A percentile compares a stretch with the other conserved stretches of the same genome.
phyloP scores from a whole-genome alignment of 2,329 filamentous ascomycete species.

The Ophiosphaerella narmari region DNA sequence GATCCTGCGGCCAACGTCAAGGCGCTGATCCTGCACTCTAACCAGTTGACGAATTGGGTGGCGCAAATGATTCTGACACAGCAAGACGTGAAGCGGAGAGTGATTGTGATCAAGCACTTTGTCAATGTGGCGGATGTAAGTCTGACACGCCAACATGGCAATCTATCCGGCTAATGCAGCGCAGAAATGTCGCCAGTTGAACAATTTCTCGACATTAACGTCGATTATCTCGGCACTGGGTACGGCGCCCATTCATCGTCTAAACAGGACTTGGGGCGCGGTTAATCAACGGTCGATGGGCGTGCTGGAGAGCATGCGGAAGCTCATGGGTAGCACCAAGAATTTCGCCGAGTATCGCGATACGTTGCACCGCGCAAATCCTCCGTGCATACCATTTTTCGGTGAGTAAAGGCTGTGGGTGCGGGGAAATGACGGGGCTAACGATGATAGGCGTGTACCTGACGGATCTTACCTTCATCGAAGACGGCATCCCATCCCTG shows the following conservation, averaged over 20 bases:
- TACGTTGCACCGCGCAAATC: conserved; percentile 87
- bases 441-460: conserved; percentile 78
- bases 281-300: conserved; percentile 83
- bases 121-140: conserved; percentile 92
- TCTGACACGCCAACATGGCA: conserved; percentile 23
- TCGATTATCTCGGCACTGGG: conserved; percentile 96
- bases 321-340: conserved; percentile 94
- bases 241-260: conserved; percentile 90
- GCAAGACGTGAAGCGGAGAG: conserved; percentile 90
- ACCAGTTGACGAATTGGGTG: conserved; percentile 99
- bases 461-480: conserved; percentile 97
- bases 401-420: conserved; percentile 59
- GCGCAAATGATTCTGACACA: conserved; percentile 98
- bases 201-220: conserved; percentile 97
- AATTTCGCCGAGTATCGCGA: conserved; percentile 98
- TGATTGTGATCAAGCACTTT: conserved; percentile 98
- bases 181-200: conserved; percentile 88
- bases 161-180: conserved; percentile 25
- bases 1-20: conserved; percentile 95
- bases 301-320: conserved; percentile 86
- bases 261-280: conserved; percentile 92
- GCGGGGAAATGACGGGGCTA: conserved; percentile 13
- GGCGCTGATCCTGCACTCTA: conserved; percentile 93
- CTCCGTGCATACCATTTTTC: conserved; percentile 97
- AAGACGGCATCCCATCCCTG: conserved; percentile 94